Percentiles rank a stretch among this genome's conserved stretches.
phyloP scores from a whole-genome alignment of 2,329 filamentous ascomycete genomes.

The Thielaviopsis euricoi region DNA sequence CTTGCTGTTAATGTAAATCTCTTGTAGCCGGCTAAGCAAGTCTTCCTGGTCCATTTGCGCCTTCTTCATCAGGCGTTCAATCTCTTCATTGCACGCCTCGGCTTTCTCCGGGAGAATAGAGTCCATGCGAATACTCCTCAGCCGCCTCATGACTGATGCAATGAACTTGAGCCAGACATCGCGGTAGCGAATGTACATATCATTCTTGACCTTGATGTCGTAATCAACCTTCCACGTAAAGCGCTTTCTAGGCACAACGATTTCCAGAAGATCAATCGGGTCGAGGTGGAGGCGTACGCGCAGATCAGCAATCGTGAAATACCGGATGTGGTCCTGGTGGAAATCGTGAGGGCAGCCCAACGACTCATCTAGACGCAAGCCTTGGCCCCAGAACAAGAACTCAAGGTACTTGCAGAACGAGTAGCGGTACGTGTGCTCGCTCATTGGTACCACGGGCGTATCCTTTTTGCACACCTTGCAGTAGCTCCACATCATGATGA shows the following conservation, averaged over 20 bases:
- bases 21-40: constrained; percentile 63
- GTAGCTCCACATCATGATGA: constrained; percentile 94
- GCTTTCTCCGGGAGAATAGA: constrained; percentile 77
- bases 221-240: constrained; percentile 98
- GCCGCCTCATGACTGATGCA: constrained; percentile 62
- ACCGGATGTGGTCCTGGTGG: constrained; percentile 79
- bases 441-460: constrained; percentile 81
- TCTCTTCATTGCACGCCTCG: constrained; percentile 64
- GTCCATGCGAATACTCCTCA: constrained; percentile 81
- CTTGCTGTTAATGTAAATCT: constrained; percentile 81
- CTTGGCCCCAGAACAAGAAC: constrained; percentile 85
- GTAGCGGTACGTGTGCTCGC: constrained; percentile 89
- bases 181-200: constrained; percentile 68
- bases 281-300: constrained; percentile 86
- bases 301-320: constrained; percentile 77
- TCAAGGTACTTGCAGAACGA: constrained; percentile 98
- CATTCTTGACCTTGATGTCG: constrained; percentile 82
- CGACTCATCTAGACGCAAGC: constrained; percentile 55
- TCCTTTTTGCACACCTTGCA: constrained; percentile 87
- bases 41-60: constrained; percentile 68
- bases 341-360: constrained; percentile 75
- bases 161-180: constrained; percentile 77
- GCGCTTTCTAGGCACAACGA: constrained; percentile 74
- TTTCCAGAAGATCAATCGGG: constrained; percentile 79
- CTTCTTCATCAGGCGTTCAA: constrained; percentile 61